These are phyloP conservation scores for Lippia alba DNA, from an alignment of 305 asterid species.

Conservation along the genomic window DNA sequence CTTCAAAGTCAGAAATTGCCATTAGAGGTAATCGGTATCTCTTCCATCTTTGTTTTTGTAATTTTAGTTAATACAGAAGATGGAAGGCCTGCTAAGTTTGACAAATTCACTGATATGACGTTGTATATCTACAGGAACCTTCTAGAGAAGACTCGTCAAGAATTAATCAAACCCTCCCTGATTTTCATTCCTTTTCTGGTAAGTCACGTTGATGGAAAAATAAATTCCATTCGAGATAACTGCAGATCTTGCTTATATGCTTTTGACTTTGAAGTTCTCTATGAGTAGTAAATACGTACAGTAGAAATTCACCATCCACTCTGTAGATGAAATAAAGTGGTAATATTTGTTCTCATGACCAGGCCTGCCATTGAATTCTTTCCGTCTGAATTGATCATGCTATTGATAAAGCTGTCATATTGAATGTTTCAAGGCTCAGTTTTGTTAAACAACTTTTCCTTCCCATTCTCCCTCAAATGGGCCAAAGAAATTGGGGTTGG, in stretches of 20 bases:
- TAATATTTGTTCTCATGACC: neutral
- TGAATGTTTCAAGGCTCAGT: neutral
- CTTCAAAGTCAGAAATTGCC: conserved; percentile 55
- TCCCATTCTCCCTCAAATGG: neutral
- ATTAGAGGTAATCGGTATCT: conserved; percentile 49
- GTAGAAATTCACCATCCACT: neutral
- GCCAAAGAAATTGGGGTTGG: neutral
- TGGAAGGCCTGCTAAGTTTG: neutral
- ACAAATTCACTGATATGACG: conserved; percentile 26
- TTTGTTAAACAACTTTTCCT: neutral
- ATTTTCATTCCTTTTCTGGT: conserved; percentile 58
- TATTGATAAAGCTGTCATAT: neutral
- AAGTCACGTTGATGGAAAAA: conserved; percentile 24
- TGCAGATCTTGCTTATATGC: conserved; percentile 13
- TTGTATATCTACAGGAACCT: conserved; percentile 45
- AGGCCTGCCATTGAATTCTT: neutral
- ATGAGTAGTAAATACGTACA: conserved; percentile 4
- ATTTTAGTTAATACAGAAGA: conserved; percentile 5
- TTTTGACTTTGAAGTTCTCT: conserved; percentile 23
- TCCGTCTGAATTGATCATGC: neutral
- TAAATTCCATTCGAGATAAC: conserved; percentile 16
- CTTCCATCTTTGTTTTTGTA: neutral
- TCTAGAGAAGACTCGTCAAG: conserved; percentile 60
- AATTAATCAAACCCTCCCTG: conserved; percentile 52
- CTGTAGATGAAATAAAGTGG: neutral